Conservation (phyloP, 106 monocot species). For the Vanilla planifolia region DNA sequence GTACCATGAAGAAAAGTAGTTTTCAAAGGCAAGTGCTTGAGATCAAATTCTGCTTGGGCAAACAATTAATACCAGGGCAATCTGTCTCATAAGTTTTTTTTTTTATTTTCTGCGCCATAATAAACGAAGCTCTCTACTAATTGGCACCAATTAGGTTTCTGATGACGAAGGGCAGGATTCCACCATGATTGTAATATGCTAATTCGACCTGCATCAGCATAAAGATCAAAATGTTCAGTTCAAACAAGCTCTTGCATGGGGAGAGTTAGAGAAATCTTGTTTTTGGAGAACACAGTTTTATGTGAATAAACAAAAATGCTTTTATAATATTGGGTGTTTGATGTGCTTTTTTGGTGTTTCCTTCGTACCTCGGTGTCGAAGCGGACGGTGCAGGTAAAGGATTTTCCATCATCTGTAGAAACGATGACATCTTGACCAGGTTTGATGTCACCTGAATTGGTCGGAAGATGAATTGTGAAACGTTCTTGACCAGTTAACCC, state of each 20-base stretch:
- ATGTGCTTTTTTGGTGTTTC: too few species aligned
- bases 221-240: too few species aligned
- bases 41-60: too few species aligned
- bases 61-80: too few species aligned
- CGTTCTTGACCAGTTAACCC: slow-evolving; percentile 54
- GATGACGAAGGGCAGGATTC: slow-evolving; percentile 70
- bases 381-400: slow-evolving; percentile 51
- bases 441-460: slow-evolving; percentile 35
- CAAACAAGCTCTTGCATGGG: too few species aligned
- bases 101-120: too few species aligned
- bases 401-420: slow-evolving; percentile 39
- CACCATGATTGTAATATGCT: slow-evolving; percentile 78
- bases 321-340: too few species aligned
- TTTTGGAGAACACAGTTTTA: background rate
- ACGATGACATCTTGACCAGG: slow-evolving; percentile 58
- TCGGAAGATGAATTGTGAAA: slow-evolving; percentile 47
- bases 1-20: too few species aligned
- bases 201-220: slow-evolving; percentile 44
- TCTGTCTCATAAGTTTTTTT: too few species aligned
- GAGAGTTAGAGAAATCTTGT: too few species aligned
- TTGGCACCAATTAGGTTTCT: slow-evolving; percentile 41
- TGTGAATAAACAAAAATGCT: background rate
- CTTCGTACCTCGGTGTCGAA: slow-evolving; percentile 58
- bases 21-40: too few species aligned
- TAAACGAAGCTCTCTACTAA: too few species aligned